Base-by-base conservation (phyloP, 257 asterid species). In the Galeopsis tetrahit region DNA sequence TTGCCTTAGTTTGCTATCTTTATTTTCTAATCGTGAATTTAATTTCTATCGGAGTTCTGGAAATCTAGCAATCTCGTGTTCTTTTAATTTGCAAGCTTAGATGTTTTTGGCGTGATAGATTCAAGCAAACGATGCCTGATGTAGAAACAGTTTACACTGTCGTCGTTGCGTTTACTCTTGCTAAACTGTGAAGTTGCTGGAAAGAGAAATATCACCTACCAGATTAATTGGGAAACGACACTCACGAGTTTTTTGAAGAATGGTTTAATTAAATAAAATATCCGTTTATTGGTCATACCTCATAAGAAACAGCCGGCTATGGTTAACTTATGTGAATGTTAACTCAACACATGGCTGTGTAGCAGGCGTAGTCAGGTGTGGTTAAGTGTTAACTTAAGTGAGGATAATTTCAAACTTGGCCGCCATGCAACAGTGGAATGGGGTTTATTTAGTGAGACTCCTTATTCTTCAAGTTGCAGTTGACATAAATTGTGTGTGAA, bases 81-180 rank as follows among this genome's bases (percentile, higher is more conserved):
- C 59, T 64, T 56, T 59, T 44, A 63, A 44, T 66, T 69, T 71
- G 59, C 39, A 11, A 71, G 76, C 71, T 70, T 49, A 38, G 6
- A 42, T 62, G 49, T 9, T 63, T 69, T 64, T 15, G 40, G 56
- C 33, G 66, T 38, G 63, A 4, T 68, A 61, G 72, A 58, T 72
- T 69, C 44, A 33, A 35, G 64, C 34, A 42, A 70, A 42, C 65
- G 55, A 46, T 66, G 58, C n/a, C 38, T 49, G 14, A 34, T 31
- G 52, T 2, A n/a, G 4, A 7, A 35, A 33, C 6, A 2, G 51
- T 43, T 35, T 8, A 17, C 35, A 10, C 35, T 43, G 9, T 17
- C 5, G 21, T 28, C 42, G 40, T 11, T 8, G 13, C 48, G 31
- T 69, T n/a, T 31, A 44, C 42, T 38, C 59, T 55, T 14, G 35